These are phyloP conservation scores for Anacardium occidentale DNA, from an alignment of 345 rosid species.

Conservation along the genomic window DNA sequence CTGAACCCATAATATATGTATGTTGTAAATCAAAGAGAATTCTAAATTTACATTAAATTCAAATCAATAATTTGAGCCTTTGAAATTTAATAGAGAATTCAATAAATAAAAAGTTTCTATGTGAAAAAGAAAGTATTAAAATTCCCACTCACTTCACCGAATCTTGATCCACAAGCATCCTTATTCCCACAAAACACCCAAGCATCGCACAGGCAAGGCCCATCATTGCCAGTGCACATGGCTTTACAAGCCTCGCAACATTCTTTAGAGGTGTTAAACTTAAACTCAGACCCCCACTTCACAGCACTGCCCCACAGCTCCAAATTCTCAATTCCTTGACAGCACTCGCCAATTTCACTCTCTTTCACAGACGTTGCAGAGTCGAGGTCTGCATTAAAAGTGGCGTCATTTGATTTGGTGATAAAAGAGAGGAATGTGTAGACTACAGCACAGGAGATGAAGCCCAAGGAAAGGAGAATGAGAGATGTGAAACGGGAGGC, in stretches of 20 bases:
- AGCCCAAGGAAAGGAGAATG: conserved; percentile 49
- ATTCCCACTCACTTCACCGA: conserved; percentile 70
- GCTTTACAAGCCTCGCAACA: conserved; percentile 88
- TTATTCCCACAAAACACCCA: conserved; percentile 91
- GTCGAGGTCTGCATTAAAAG: conserved; percentile 11
- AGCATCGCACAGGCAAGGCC: conserved; percentile 94
- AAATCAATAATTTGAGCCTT: too few species aligned
- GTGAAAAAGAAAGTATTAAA: conserved; percentile 8
- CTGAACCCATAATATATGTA: too few species aligned
- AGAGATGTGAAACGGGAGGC: conserved; percentile 54
- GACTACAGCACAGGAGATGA: conserved; percentile 58
- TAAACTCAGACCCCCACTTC: conserved; percentile 94
- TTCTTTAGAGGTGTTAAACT: conserved; percentile 64
- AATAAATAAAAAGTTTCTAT: not conserved
- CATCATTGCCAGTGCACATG: conserved; percentile 81
- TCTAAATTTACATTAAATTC: too few species aligned
- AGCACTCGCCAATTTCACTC: conserved; percentile 45
- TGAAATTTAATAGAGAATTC: not conserved
- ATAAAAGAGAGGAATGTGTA: conserved; percentile 62
- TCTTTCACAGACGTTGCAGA: conserved; percentile 20
- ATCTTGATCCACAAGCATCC: conserved; percentile 73
- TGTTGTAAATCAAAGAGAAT: too few species aligned
- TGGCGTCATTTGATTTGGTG: conserved; percentile 34
- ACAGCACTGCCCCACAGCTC: conserved; percentile 98
- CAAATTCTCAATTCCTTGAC: conserved; percentile 76